Percentiles rank a stretch among this genome's conserved stretches.
phyloP scores from a whole-genome alignment of 345 rosid genomes.

The Citropsis articulata region DNA sequence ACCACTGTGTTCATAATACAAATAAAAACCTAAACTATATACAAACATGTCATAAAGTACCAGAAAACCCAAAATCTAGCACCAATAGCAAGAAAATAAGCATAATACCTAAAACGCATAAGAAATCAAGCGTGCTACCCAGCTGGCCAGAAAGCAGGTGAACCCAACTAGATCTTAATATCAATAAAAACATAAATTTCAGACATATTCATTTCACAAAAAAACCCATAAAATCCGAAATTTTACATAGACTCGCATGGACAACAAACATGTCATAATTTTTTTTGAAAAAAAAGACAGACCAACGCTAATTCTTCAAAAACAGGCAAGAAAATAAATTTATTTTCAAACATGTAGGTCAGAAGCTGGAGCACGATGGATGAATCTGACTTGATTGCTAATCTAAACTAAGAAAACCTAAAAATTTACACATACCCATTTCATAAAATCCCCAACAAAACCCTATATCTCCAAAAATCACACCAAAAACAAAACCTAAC shows the following conservation, averaged over 20 bases:
- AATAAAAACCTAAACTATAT: background rate
- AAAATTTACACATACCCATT: background rate
- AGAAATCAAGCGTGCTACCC: too few relatives aligned
- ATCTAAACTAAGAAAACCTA: background rate
- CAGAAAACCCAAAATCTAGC: background rate
- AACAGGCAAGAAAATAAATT: too few relatives aligned
- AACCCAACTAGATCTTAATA: background rate
- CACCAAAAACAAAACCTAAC: background rate
- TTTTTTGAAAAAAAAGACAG: too few relatives aligned
- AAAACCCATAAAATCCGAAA: too few relatives aligned
- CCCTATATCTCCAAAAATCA: background rate
- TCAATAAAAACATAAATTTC: background rate
- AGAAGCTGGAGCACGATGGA: background rate
- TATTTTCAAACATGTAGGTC: too few relatives aligned
- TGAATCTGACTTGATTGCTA: background rate
- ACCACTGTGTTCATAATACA: background rate
- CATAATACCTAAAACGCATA: background rate
- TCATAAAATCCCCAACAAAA: background rate
- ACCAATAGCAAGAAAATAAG: background rate
- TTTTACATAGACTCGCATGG: too few relatives aligned
- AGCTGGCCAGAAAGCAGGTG: background rate
- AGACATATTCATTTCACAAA: too few relatives aligned
- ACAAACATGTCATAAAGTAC: background rate
- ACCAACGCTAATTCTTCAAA: too few relatives aligned
- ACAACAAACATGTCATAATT: too few relatives aligned